A percentile compares a stretch with the other conserved stretches of the same genome.
Evolutionary conservation across 2,329 filamentous ascomycete species (phyloP).

Genomic region (Pyrenophora graminea): DNA sequence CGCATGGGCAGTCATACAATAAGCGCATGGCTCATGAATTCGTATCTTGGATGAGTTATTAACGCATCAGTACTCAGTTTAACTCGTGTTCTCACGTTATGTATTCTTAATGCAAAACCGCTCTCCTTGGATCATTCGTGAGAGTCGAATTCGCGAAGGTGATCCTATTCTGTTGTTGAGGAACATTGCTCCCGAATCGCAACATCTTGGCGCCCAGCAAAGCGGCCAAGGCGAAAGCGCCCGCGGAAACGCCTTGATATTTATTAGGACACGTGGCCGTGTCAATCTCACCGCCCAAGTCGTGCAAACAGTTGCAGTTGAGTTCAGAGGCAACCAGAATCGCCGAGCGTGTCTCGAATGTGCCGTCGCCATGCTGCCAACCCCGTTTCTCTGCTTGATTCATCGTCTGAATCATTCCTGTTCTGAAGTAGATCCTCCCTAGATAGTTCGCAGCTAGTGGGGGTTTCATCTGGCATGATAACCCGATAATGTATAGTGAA

Average conservation of each 20-base stretch:
- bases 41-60: too few relatives aligned
- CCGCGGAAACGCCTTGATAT: not conserved
- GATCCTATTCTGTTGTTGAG: too few relatives aligned
- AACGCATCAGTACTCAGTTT: too few relatives aligned
- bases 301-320: not conserved
- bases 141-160: too few relatives aligned
- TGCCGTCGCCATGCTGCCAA: constrained; percentile 3
- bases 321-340: constrained; percentile 5
- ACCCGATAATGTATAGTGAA: constrained; percentile 7
- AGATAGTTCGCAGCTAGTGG: not conserved
- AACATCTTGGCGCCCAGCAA: too few relatives aligned
- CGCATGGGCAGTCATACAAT: too few relatives aligned
- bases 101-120: too few relatives aligned
- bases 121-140: too few relatives aligned
- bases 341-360: not conserved
- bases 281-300: not conserved
- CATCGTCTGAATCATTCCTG: not conserved
- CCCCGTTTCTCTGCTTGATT: not conserved
- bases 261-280: not conserved
- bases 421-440: not conserved
- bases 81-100: too few relatives aligned
- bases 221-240: too few relatives aligned
- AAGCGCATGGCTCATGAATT: too few relatives aligned
- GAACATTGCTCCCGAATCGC: too few relatives aligned
- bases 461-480: not conserved